phyloP scores from a whole-genome alignment of 768 basidiomycete genomes.

The Holtermanniella nyarrowii region DNA sequence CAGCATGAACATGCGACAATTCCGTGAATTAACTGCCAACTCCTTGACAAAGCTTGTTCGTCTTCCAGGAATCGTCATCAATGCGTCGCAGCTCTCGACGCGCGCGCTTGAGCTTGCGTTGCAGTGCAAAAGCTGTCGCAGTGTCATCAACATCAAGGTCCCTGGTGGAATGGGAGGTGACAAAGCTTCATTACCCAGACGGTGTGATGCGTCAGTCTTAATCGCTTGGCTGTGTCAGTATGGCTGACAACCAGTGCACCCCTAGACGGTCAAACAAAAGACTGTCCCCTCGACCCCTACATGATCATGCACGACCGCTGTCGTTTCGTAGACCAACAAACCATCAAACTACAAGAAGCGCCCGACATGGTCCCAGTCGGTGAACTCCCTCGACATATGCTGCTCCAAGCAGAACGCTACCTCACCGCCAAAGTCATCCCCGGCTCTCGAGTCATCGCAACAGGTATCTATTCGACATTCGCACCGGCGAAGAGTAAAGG shows the following conservation, averaged over 20 bases:
- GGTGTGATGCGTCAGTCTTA: conserved; percentile 59
- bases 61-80: conserved; percentile 95
- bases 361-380: conserved; percentile 99
- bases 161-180: conserved; percentile 81
- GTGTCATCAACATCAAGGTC: conserved; percentile 66
- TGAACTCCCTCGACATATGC: conserved; percentile 90
- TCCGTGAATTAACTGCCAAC: conserved; percentile 82
- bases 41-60: conserved; percentile 94
- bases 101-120: conserved; percentile 85
- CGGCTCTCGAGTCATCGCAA: conserved; percentile 87
- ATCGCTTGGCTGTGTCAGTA: not conserved
- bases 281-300: conserved; percentile 93
- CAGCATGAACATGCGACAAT: conserved; percentile 85
- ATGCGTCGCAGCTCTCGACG: conserved; percentile 84
- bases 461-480: conserved; percentile 95
- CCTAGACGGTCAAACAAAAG: conserved; percentile 74
- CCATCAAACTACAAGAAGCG: conserved; percentile 92
- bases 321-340: conserved; percentile 89
- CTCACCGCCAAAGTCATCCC: conserved; percentile 89
- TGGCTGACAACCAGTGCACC: conserved; percentile 46
- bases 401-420: conserved; percentile 80
- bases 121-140: conserved; percentile 83
- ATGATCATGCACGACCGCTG: conserved; percentile 90
- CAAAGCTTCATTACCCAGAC: conserved; percentile 69
- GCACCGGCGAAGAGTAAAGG: conserved; percentile 73